Evolutionary conservation across 345 rosid species (phyloP).

Genomic region (Eucalyptus cloeziana): DNA sequence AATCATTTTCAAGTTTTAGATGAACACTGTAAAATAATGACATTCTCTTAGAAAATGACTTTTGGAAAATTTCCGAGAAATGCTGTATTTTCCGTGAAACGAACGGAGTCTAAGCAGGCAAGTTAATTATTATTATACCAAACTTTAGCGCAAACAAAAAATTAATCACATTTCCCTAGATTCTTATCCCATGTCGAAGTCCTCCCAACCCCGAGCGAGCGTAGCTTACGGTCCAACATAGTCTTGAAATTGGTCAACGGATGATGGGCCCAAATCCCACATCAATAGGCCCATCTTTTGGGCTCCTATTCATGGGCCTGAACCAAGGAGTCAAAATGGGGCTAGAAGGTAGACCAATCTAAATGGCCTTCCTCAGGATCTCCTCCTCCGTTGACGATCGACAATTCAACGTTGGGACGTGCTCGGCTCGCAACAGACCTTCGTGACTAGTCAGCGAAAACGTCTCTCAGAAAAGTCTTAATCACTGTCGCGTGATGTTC

Average conservation of each 20-base stretch:
- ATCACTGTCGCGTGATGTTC: neutral
- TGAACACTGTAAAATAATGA: too few relatives aligned
- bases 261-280: neutral
- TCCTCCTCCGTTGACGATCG: neutral
- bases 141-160: neutral
- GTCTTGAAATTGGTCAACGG: neutral
- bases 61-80: too few relatives aligned
- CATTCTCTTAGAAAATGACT: too few relatives aligned
- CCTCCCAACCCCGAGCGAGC: too few relatives aligned
- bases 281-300: neutral
- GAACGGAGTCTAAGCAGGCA: fast-evolving
- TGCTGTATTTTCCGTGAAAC: fast-evolving
- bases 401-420: neutral
- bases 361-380: neutral
- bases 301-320: neutral
- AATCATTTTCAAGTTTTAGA: too few relatives aligned
- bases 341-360: neutral
- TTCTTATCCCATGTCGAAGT: too few relatives aligned
- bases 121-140: neutral
- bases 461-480: neutral
- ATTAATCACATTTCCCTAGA: too few relatives aligned
- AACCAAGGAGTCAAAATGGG: neutral
- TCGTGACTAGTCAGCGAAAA: neutral
- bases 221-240: too few relatives aligned
- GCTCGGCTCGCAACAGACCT: neutral